Evolutionary conservation across 225 moss, liverwort and hornwort genomes (phyloP), one percentile per base, ranked within the genome.

Genomic region (Pseudisothecium myosuroides): DNA sequence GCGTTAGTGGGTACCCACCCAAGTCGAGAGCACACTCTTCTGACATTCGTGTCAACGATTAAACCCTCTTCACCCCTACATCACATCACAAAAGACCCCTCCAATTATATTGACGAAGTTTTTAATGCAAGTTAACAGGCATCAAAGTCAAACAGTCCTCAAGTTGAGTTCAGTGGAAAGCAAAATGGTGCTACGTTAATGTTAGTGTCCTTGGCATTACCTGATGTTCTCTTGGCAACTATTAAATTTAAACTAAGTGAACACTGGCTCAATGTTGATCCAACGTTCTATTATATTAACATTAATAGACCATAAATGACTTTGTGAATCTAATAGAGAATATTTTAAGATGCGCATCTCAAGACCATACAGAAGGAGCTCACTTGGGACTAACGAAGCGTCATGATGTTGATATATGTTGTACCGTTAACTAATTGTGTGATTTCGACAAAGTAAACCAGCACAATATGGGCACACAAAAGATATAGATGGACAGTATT

Each of bases 21-120:
- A 91, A 98, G 94, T 69, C 98, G 96, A 88, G 95, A 94, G 89
- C 95, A 96, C 61, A 98, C 95, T 82, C 97, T 94, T 83, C 95
- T 92, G 82, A 98, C 95, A 94, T 97, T 98, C 59, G 97, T 96
- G 91, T 98, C 98, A 83, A 95, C 96, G 58, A 98, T 98, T 59
- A 98, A 93, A 80, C 98, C 98, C 89, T 97, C 97, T 90, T 97
- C 95, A 89, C 94, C 96, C 97, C 98, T 98, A 71, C 90, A 66
- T 87, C 91, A 93, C 95, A 92, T 88, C 79, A 91, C 95, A 89
- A 55, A 78, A 52, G 41, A 32, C 32, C 32, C 45, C 54, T 86
- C 32, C 31, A 77, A 61, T 65, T 78, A 79, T 50, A 64, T 76
- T 63, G 62, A 86, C 26, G 10, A 86, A 50, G 37, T 9, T 64